These are phyloP conservation scores for Anaeromyces robustus DNA, from an alignment of 192 early-diverging fungal species.

Conservation along the genomic window DNA sequence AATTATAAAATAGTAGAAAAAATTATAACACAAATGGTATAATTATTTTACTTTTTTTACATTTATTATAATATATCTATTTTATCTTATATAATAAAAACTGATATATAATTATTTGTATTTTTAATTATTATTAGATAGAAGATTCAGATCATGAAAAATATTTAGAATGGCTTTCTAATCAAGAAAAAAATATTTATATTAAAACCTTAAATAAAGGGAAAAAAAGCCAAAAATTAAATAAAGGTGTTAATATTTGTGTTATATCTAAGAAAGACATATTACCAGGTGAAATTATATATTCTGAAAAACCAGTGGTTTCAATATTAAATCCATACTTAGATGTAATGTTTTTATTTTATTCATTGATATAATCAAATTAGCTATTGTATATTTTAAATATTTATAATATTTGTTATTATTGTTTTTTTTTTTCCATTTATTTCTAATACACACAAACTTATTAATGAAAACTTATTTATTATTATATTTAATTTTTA, in stretches of 20 bases:
- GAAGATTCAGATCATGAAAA: neutral
- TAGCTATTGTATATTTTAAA: no score
- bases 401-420: no score
- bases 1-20: neutral
- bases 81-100: no score
- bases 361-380: no score
- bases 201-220: neutral
- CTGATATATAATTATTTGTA: no score
- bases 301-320: neutral
- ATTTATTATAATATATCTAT: no score
- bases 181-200: neutral
- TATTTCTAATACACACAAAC: no score
- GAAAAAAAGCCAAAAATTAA: neutral
- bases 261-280: neutral
- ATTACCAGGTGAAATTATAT: neutral
- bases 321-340: neutral
- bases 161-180: neutral
- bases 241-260: neutral
- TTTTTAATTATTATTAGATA: neutral
- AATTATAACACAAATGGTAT: neutral
- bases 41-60: neutral
- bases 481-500: neutral
- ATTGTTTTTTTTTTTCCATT: no score
- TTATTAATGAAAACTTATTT: no score
- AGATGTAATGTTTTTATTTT: neutral